phyloP scores from a whole-genome alignment of 306 rosid genomes.

The Canavalia ensiformis region DNA sequence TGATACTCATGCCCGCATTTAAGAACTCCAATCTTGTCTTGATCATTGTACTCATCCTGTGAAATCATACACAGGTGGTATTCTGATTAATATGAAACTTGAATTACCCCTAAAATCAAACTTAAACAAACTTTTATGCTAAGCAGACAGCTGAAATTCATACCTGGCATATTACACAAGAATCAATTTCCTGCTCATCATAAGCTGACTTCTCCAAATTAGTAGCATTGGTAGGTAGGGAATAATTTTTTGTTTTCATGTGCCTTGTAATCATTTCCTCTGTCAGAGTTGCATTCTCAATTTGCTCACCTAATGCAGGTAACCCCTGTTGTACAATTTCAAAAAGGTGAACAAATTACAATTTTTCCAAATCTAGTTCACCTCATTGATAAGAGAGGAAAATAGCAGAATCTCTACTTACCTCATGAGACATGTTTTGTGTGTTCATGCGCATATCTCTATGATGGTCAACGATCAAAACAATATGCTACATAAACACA shows the following conservation, averaged over 20 bases:
- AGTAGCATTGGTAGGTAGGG: conserved; percentile 54
- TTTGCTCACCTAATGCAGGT: conserved; percentile 79
- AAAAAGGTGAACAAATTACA: conserved; percentile 20
- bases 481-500: conserved; percentile 62
- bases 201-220: conserved; percentile 59
- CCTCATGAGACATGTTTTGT: conserved; percentile 89
- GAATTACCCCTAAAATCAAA: not conserved
- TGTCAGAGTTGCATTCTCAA: conserved; percentile 73
- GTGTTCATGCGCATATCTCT: conserved; percentile 86
- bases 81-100: not conserved
- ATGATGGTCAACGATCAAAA: conserved; percentile 69
- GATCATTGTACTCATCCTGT: conserved; percentile 75
- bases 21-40: conserved; percentile 79
- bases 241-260: conserved; percentile 60
- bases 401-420: conserved; percentile 31
- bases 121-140: not conserved
- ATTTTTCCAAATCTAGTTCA: not conserved
- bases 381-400: not conserved
- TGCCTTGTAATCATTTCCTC: conserved; percentile 61
- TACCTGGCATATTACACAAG: conserved; percentile 85
- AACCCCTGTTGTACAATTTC: conserved; percentile 66
- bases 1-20: conserved; percentile 90
- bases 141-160: not conserved
- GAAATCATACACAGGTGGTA: conserved; percentile 26
- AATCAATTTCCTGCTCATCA: conserved; percentile 59